Conservation (phyloP, 495 filamentous ascomycete species). For the Umbilicaria muhlenbergii region DNA sequence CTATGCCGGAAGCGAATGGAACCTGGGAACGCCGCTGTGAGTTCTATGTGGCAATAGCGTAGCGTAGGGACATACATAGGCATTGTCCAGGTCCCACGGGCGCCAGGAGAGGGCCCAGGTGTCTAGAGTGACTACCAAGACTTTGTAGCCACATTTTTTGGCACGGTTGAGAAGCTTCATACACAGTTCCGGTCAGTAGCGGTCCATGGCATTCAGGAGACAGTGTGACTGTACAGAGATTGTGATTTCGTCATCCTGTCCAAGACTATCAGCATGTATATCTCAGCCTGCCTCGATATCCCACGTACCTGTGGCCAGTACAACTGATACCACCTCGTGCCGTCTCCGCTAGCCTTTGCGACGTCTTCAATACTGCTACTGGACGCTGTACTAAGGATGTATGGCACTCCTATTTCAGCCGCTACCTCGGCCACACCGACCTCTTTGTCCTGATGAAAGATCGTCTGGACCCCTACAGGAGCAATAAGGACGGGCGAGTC, state of each 20-base stretch:
- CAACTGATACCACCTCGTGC: constrained; percentile 43
- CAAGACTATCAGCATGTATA: no score
- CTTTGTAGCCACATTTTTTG: constrained; percentile 37
- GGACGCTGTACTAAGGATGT: constrained; percentile 34
- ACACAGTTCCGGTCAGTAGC: background rate
- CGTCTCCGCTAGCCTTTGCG: constrained; percentile 21
- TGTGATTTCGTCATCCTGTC: constrained; percentile 38
- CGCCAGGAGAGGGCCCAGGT: constrained; percentile 44
- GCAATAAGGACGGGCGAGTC: constrained; percentile 38
- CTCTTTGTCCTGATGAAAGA: constrained; percentile 42
- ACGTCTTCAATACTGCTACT: constrained; percentile 27
- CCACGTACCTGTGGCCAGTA: constrained; percentile 38
- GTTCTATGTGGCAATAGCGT: background rate
- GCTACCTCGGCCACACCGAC: constrained; percentile 36
- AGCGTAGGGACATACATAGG: constrained; percentile 17
- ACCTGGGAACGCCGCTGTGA: constrained; percentile 26
- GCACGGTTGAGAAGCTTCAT: constrained; percentile 39
- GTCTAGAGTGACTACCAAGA: constrained; percentile 47
- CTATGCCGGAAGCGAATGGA: constrained; percentile 45
- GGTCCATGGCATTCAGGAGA: background rate
- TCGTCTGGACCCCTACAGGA: constrained; percentile 40
- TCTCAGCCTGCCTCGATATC: no score
- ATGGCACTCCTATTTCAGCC: constrained; percentile 34
- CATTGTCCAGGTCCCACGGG: constrained; percentile 48
- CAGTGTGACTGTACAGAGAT: constrained; percentile 16